These are phyloP conservation scores for Venturia carpophila DNA, from an alignment of 2,329 filamentous ascomycete genomes.

Conservation along the genomic window DNA sequence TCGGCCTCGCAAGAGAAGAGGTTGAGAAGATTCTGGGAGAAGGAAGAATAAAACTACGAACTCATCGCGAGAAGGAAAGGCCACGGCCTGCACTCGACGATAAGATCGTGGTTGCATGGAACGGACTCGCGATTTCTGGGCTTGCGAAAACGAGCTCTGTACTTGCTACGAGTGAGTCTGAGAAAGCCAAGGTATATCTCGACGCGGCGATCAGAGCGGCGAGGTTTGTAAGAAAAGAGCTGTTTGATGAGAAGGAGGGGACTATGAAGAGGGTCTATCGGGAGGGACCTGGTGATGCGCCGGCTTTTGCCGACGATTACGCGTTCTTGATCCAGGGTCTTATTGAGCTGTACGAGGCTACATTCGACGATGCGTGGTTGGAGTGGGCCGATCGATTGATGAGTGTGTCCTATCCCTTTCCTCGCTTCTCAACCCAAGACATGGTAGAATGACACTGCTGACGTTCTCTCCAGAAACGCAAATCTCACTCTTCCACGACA, in stretches of 20 bases:
- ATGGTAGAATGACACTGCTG: neutral
- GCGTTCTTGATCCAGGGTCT: constrained; percentile 79
- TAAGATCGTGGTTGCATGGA: constrained; percentile 82
- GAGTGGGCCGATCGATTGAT: constrained; percentile 78
- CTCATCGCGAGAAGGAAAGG: constrained; percentile 65
- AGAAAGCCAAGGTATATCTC: constrained; percentile 54
- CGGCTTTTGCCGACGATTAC: constrained; percentile 88
- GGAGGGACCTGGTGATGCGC: constrained; percentile 55
- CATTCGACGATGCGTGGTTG: constrained; percentile 66
- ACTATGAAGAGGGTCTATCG: constrained; percentile 69
- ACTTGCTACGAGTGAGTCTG: constrained; percentile 52
- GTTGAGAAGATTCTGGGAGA: constrained; percentile 58
- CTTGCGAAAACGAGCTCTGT: constrained; percentile 68
- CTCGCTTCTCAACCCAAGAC: neutral
- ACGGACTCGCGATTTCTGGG: constrained; percentile 77
- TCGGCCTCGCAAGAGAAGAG: constrained; percentile 62
- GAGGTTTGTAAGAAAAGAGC: constrained; percentile 60
- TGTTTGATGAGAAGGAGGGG: constrained; percentile 59
- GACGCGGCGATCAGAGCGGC: constrained; percentile 60
- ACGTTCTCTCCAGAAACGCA: constrained; percentile 52
- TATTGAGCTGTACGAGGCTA: constrained; percentile 76
- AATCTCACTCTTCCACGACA: constrained; percentile 69
- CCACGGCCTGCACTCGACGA: constrained; percentile 73
- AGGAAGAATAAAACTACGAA: constrained; percentile 60
- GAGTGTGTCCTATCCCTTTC: constrained; percentile 38